Evolutionary conservation across 2,329 filamentous ascomycete species (phyloP).

Genomic region (Colletotrichum graminicola): DNA sequence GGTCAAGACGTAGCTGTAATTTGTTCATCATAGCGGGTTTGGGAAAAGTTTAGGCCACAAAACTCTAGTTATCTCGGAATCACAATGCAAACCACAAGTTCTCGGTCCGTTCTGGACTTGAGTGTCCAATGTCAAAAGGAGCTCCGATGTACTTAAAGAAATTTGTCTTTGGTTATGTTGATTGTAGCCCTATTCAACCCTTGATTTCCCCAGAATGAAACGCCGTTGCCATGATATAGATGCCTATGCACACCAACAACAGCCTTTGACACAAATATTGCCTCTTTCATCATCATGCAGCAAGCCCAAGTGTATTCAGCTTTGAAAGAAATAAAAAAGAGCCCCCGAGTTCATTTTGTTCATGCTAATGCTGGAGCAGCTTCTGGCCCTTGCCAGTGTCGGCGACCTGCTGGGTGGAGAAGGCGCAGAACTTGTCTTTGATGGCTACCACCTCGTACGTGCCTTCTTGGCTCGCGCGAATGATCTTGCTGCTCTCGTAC

Average conservation of each 20-base stretch:
- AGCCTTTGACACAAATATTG: conserved; percentile 33
- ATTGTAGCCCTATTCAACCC: conserved; percentile 40
- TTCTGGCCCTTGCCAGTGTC: conserved; percentile 60
- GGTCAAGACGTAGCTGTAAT: not conserved
- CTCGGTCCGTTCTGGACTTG: not conserved
- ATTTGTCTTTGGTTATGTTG: conserved; percentile 31
- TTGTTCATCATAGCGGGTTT: conserved; percentile 16
- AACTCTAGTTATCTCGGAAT: not conserved
- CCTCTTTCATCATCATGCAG: conserved; percentile 7
- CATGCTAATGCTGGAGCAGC: conserved; percentile 43
- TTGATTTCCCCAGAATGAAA: conserved; percentile 40
- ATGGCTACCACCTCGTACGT: conserved; percentile 98
- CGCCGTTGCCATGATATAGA: conserved; percentile 57
- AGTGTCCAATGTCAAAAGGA: not conserved
- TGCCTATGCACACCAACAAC: conserved; percentile 46
- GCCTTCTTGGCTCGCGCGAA: conserved; percentile 91
- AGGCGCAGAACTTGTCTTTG: conserved; percentile 92
- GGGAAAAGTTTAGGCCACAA: conserved; percentile 4
- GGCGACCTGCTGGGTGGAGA: conserved; percentile 76
- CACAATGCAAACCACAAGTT: conserved; percentile 4
- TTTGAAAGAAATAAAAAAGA: not conserved
- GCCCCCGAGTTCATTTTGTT: conserved; percentile 15
- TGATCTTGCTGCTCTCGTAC: conserved; percentile 82
- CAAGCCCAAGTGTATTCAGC: conserved; percentile 19
- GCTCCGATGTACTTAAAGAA: conserved; percentile 19